Percentiles rank a stretch among this genome's conserved stretches.
phyloP scores from a whole-genome alignment of 75 land plant species.

The Selaginella moellendorffii region DNA sequence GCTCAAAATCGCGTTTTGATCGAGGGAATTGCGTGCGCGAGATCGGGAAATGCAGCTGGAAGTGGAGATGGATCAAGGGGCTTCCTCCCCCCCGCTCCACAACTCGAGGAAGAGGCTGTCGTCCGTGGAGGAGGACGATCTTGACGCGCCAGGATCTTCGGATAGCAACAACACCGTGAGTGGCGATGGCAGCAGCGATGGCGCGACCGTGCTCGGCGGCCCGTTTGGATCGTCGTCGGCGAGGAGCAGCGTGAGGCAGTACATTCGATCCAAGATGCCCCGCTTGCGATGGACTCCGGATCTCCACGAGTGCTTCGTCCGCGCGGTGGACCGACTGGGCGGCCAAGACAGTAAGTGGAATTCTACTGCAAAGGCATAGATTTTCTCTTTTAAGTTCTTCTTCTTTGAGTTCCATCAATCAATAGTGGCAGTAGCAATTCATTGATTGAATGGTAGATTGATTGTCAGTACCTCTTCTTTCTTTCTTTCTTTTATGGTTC shows the following conservation, averaged over 20 bases:
- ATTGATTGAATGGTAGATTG: no score
- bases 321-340: slow-evolving; percentile 57
- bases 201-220: no score
- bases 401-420: no score
- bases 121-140: neutral
- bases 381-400: no score
- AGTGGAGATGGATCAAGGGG: neutral
- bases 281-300: slow-evolving; percentile 75
- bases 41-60: neutral
- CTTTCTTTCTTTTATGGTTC: no score
- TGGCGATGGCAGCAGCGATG: neutral
- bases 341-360: slow-evolving; percentile 47
- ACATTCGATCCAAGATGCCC: slow-evolving; percentile 54
- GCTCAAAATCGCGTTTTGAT: no score
- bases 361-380: neutral
- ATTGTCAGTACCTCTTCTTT: no score
- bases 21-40: neutral
- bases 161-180: neutral
- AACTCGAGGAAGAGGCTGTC: neutral
- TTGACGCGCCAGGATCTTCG: no score
- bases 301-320: slow-evolving; percentile 57
- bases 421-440: no score
- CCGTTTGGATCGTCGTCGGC: neutral
- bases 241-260: slow-evolving; percentile 19
- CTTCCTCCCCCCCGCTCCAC: no score